Percentiles rank a stretch among this genome's conserved stretches.
Evolutionary conservation across 1,284 basidiomycete species (phyloP).

Genomic region (Hemileia vastatrix): DNA sequence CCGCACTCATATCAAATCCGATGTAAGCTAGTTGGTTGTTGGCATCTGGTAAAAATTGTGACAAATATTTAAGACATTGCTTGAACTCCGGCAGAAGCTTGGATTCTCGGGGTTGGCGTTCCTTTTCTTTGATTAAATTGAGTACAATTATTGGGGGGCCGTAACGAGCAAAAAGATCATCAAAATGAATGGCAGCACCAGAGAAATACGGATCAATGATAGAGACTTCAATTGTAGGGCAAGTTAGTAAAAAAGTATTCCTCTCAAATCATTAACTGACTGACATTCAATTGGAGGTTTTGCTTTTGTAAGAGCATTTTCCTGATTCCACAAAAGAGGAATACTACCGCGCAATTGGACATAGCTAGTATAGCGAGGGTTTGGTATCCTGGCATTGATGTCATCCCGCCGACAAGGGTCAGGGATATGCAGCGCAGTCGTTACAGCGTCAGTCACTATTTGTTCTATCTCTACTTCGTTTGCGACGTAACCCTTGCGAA

Average conservation of each 20-base stretch:
- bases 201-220: conserved; percentile 93
- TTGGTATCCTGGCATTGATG: conserved; percentile 17
- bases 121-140: conserved; percentile 78
- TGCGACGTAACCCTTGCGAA: conserved; percentile 79
- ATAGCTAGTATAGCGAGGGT: conserved; percentile 21
- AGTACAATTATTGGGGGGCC: conserved; percentile 83
- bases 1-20: conserved; percentile 81
- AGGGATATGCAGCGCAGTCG: conserved; percentile 50
- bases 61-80: conserved; percentile 83
- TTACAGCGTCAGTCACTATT: conserved; percentile 86
- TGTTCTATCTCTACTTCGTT: conserved; percentile 99
- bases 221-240: conserved; percentile 54
- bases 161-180: conserved; percentile 80
- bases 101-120: conserved; percentile 72
- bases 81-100: conserved; percentile 86
- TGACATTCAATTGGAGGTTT: conserved; percentile 24
- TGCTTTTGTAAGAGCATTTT: conserved; percentile 22
- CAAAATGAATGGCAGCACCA: conserved; percentile 86
- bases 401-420: conserved; percentile 54
- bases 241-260: conserved; percentile 18
- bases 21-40: conserved; percentile 81
- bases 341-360: conserved; percentile 23
- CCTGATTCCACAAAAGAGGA: conserved; percentile 23
- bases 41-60: conserved; percentile 84
- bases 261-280: neutral